Conservation (phyloP, 495 filamentous ascomycete genomes). For the Tuber microsphaerosporum region DNA sequence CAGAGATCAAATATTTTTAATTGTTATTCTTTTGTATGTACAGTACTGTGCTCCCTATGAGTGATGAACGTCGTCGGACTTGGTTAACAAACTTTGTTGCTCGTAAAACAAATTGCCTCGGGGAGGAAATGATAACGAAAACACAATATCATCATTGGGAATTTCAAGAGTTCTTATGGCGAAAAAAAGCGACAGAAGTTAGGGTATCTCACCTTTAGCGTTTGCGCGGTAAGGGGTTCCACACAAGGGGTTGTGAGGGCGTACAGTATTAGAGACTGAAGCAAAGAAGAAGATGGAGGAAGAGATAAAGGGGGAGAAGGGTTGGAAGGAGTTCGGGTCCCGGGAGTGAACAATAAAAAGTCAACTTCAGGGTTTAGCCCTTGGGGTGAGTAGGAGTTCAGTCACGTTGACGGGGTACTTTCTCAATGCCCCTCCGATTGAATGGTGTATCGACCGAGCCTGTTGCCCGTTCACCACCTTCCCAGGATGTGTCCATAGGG, state of each 20-base stretch:
- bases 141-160: conserved; percentile 14
- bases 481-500: no score
- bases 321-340: background rate
- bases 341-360: background rate
- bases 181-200: background rate
- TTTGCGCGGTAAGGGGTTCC: background rate
- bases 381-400: background rate
- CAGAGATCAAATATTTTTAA: background rate
- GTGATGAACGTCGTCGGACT: background rate
- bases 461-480: no score
- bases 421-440: no score
- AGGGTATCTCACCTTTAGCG: background rate
- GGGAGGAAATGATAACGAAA: background rate
- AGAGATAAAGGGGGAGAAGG: background rate
- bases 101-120: background rate
- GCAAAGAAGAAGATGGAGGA: background rate
- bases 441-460: no score
- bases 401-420: no score
- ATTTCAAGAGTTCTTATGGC: background rate
- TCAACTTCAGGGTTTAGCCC: background rate
- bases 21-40: conserved; percentile 10
- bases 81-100: background rate
- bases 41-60: background rate
- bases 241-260: background rate
- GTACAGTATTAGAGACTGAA: background rate